Percentiles rank a stretch among this genome's conserved stretches.
Conservation (phyloP, 2,329 filamentous ascomycete genomes). For the Tolypocladium paradoxum region DNA sequence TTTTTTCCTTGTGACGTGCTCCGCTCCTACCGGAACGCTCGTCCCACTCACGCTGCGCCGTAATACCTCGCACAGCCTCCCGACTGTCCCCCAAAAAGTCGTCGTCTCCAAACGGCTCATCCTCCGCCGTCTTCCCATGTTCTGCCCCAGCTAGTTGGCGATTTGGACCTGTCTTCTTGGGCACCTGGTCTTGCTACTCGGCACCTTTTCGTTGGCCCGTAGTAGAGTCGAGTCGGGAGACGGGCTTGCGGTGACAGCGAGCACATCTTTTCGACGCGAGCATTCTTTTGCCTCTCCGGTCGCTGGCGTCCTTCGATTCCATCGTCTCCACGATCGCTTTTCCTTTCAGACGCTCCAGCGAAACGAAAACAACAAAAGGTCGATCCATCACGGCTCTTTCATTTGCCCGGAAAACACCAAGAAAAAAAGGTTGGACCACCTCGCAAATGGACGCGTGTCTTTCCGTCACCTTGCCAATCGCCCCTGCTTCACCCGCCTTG, state of each 20-base stretch:
- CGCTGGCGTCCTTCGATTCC: slow-evolving; percentile 47
- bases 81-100: slow-evolving; percentile 5
- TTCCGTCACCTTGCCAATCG: neutral
- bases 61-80: slow-evolving; percentile 14
- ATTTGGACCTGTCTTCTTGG: slow-evolving; percentile 20
- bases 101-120: slow-evolving; percentile 9
- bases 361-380: slow-evolving; percentile 7
- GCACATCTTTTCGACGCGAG: slow-evolving; percentile 24
- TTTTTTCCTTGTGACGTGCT: slow-evolving; percentile 14
- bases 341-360: slow-evolving; percentile 12
- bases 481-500: neutral
- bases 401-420: neutral
- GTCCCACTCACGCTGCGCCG: slow-evolving; percentile 13
- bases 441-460: neutral
- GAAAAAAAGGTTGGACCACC: slow-evolving; percentile 1
- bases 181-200: slow-evolving; percentile 17
- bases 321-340: slow-evolving; percentile 24
- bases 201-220: slow-evolving; percentile 10
- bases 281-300: slow-evolving; percentile 33
- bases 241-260: slow-evolving; percentile 37
- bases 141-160: slow-evolving; percentile 16
- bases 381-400: neutral
- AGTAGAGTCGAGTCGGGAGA: slow-evolving; percentile 12
- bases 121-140: slow-evolving; percentile 19
- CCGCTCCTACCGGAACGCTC: slow-evolving; percentile 13